Base-by-base conservation (phyloP, 148 eudicot genomes). In the Oxyria digyna region DNA sequence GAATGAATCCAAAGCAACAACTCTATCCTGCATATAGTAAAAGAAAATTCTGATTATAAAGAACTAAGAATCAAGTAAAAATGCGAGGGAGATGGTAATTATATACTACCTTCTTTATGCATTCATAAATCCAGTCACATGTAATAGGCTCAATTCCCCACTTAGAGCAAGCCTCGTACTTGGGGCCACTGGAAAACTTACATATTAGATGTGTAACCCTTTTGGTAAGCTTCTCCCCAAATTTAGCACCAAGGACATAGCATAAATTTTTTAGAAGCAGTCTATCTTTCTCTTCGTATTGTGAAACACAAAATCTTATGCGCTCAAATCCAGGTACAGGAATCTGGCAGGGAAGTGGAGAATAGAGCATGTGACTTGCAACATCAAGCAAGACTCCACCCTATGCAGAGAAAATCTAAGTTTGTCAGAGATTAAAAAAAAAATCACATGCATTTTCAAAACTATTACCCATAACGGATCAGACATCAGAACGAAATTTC, bases 91-190 rank as follows among this genome's bases (percentile, higher is more conserved):
- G 46, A 54, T 59, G 17, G n/a, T 18, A 20, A 40, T n/a, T 42
- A 23, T 20, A 77, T 29, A 31, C n/a, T 72, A 88, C 98, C 98
- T 88, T 85, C 72, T 70, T 84, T 29, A 87, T 77, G 69, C 97
- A 94, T 75, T 90, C 97, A 67, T 80, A 88, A 27, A 94, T 82
- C 98, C 98, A 94, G 78, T 94, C 92, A 68, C 81, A 73, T 69
- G 84, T 86, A 73, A 88, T 82, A 31, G 87, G 43, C 32, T 80
- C 84, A 66, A 86, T 72, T 42, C 97, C 91, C 85, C 84, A 89
- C 77, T 82, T 88, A 79, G 82, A 67, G 63, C 97, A 89, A 81
- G 84, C 88, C 71, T 83, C 84, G 54, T 86, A 90, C 76, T 94
- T 94, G 42, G 83, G 84, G 74, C 98, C 98, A 78, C 75, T 78